phyloP scores from a whole-genome alignment of 2,329 filamentous ascomycete genomes.

The Purpureocillium takamizusanense region DNA sequence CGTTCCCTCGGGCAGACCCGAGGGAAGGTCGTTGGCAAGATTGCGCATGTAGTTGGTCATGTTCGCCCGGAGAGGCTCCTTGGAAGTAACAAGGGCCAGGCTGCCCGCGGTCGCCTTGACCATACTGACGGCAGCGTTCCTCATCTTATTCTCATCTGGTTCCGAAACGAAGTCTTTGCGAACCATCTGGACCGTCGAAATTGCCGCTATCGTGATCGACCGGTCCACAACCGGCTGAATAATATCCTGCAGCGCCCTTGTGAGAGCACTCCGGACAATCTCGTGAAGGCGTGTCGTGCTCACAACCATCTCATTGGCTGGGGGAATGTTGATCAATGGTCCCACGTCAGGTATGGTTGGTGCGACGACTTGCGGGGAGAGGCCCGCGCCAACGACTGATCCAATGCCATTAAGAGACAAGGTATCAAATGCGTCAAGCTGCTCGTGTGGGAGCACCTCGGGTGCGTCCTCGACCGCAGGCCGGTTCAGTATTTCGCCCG shows the following conservation, averaged over 20 bases:
- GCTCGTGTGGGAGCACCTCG: conserved; percentile 54
- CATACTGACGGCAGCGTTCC: conserved; percentile 83
- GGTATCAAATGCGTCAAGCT: conserved; percentile 74
- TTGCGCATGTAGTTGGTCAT: conserved; percentile 92
- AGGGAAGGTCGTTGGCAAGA: conserved; percentile 58
- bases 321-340: conserved; percentile 70
- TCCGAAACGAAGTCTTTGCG: conserved; percentile 95
- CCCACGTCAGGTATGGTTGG: conserved; percentile 78
- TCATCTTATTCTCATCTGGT: conserved; percentile 76
- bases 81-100: conserved; percentile 93
- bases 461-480: conserved; percentile 52
- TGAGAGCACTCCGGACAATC: conserved; percentile 80
- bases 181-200: conserved; percentile 91
- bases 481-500: conserved; percentile 75
- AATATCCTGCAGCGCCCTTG: conserved; percentile 87
- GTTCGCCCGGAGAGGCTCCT: conserved; percentile 90
- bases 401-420: conserved; percentile 68
- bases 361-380: conserved; percentile 70
- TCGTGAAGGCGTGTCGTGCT: conserved; percentile 57
- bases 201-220: conserved; percentile 95
- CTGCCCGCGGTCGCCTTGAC: conserved; percentile 92
- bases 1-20: conserved; percentile 83
- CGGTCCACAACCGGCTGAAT: conserved; percentile 96
- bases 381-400: conserved; percentile 58
- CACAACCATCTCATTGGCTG: conserved; percentile 70